phyloP scores from a whole-genome alignment of 75 land plant species.

The Isoetes taiwanensis region DNA sequence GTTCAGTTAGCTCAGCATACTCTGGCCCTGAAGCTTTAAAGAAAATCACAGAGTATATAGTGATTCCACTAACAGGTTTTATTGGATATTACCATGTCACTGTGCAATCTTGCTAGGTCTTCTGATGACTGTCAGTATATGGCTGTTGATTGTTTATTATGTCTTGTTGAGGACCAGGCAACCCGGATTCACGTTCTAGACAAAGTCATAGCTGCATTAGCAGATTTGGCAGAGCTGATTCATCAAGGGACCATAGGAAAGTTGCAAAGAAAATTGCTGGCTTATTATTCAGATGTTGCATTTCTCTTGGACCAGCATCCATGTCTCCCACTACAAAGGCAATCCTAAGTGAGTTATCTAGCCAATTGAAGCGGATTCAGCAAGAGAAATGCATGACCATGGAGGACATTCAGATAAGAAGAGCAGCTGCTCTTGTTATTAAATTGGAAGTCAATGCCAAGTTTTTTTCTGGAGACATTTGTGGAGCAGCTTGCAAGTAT shows the following conservation, averaged over 20 bases:
- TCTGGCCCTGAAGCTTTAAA: no score
- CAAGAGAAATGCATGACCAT: background rate
- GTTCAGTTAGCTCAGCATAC: no score
- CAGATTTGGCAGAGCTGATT: conserved; percentile 49
- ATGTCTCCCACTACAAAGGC: background rate
- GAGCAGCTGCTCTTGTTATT: background rate
- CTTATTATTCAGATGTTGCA: no score
- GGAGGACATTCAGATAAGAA: conserved; percentile 2
- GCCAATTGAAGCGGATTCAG: conserved; percentile 14
- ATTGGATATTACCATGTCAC: no score
- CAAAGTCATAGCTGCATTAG: conserved; percentile 17
- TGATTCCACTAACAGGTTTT: no score
- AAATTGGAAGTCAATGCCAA: background rate
- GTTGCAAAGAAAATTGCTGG: conserved; percentile 39
- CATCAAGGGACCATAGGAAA: conserved; percentile 13
- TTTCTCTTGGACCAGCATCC: no score
- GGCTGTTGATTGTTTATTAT: conserved; percentile 58
- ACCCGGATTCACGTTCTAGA: conserved; percentile 40
- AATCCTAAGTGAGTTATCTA: background rate
- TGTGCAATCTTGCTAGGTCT: conserved; percentile 49
- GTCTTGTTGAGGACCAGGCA: conserved; percentile 38
- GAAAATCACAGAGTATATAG: no score
- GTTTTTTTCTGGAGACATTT: background rate
- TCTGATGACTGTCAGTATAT: conserved; percentile 77
- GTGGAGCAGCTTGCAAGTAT: background rate